Base-by-base conservation (phyloP, 257 asterid genomes). In the Apocynum venetum region DNA sequence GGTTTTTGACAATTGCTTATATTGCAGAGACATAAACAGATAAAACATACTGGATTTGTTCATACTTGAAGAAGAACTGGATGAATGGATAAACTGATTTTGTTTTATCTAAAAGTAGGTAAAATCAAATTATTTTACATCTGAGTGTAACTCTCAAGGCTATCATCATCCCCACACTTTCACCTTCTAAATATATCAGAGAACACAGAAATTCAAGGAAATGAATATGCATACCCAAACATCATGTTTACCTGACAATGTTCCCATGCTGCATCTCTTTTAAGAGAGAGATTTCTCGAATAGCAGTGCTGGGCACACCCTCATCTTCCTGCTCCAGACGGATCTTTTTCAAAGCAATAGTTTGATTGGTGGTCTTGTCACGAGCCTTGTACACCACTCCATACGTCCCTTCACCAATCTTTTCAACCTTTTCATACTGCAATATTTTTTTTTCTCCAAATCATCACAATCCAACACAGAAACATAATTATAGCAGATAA, bases 241-340 rank as follows among this genome's bases (percentile, higher is more conserved):
- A 48, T 69, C 38, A 53, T 43, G 3, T 43, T 2, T 84, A 94
- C 98, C 94, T 91, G 47, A 95, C 98, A 47, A 95, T 95, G 79
- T 93, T 95, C 59, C 89, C 96, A 77, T 95, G 98, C 73, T 95
- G 97, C 98, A 95, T 95, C 90, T 93, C 98, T 82, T 95, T 93
- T 87, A 95, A 83, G 51, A 95, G 94, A n/a, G 98, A 95, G 49
- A 95, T 95, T 88, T 93, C 98, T 84, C 98, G 87, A 72, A 95
- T 95, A 79, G 98, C 98, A 4, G 98, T 95, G 85, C 98, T 95
- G 14, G 98, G 98, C n/a, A 95, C 98, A 60, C 98, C 98, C 79
- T 95, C 98, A 77, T 95, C 98, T 80, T 95, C 98, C 86, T 95
- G 97, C 90, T 95, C 98, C 82, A 95, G 88, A 48, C 98, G 90